Evolutionary conservation across 2,329 filamentous ascomycete species (phyloP), one percentile per base, ranked within the genome.

Genomic region (Aspergillus aculeatinus): DNA sequence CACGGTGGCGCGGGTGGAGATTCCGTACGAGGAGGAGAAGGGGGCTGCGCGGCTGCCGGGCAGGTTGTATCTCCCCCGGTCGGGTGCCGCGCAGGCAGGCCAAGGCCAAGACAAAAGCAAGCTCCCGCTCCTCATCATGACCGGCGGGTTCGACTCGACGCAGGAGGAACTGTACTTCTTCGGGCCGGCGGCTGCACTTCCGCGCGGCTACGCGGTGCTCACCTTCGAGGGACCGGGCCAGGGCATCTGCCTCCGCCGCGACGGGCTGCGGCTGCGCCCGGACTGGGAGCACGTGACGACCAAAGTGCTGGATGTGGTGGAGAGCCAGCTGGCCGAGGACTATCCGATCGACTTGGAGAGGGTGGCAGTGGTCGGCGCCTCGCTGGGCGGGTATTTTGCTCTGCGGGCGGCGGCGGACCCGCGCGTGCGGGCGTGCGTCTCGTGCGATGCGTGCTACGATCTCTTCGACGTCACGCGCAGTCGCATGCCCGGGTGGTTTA

Each of bases 181-280:
- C 3, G 58, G 65, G 16, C 58, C 69, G 0, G 64, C 70, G 1
- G 64, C 44, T 0, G 77, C 64, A 0, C 66, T 63, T 0, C 62
- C 64, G 0, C 56, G 70, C 0, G 80, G 80, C 0, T 82, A 82
- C 56, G 80, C 79, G 0, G 72, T 77, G 1, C 56, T 82, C 5
- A 79, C 72, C 0, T 80, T 81, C 44, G 79, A 83, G 2, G 80
- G 79, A 0, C 80, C 80, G 0, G 80, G 80, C 0, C 80, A 82
- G 59, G 79, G 80, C 0, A 64, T 79, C 4, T 60, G 72, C 3
- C 68, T 80, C 0, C 67, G 69, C 1, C 62, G 65, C 0, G 57
- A 74, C 29, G 63, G 67, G 39, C 33, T 75, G 4, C 55, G 47
- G 1, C 67, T 79, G 60, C 69, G 76, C 0, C 74, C 74, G 0